phyloP scores from a whole-genome alignment of 1,284 basidiomycete genomes.

The Apiotrichum laibachii region DNA sequence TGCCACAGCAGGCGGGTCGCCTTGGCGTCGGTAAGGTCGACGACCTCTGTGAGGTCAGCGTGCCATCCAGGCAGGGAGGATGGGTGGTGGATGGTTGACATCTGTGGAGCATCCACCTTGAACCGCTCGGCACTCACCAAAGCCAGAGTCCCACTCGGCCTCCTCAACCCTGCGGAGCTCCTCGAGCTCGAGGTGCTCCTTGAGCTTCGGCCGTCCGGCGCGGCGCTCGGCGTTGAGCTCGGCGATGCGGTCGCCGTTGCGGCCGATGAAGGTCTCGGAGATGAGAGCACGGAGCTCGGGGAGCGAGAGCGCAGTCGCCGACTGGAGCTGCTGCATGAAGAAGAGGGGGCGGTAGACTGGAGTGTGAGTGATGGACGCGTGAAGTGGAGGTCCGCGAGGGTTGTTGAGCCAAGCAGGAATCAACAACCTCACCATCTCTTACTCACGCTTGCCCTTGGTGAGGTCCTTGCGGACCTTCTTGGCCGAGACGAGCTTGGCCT shows the following conservation, averaged over 20 bases:
- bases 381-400: not conserved
- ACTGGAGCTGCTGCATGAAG: slow-evolving; percentile 66
- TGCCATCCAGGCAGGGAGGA: too few relatives aligned
- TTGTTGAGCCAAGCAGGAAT: not conserved
- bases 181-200: slow-evolving; percentile 68
- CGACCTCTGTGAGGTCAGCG: slow-evolving; percentile 61
- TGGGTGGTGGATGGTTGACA: too few relatives aligned
- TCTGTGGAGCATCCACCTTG: not conserved
- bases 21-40: slow-evolving; percentile 70
- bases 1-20: slow-evolving; percentile 70
- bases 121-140: slow-evolving; percentile 60
- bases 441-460: slow-evolving; percentile 35
- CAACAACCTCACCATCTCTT: not conserved
- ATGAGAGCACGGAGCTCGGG: slow-evolving; percentile 68
- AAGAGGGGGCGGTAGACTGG: slow-evolving; percentile 71
- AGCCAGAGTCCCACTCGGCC: slow-evolving; percentile 74
- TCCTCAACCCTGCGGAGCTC: slow-evolving; percentile 66
- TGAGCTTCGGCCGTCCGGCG: slow-evolving; percentile 73
- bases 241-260: slow-evolving; percentile 67
- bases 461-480: slow-evolving; percentile 57
- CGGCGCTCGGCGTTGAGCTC: slow-evolving; percentile 63
- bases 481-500: slow-evolving; percentile 62
- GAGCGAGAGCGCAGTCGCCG: slow-evolving; percentile 63
- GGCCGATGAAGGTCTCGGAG: slow-evolving; percentile 67
- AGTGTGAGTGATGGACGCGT: slow-evolving; percentile 9